Evolutionary conservation across 257 asterid genomes (phyloP), one percentile per base, ranked within the genome.

Genomic region (Primulina eburnea): DNA sequence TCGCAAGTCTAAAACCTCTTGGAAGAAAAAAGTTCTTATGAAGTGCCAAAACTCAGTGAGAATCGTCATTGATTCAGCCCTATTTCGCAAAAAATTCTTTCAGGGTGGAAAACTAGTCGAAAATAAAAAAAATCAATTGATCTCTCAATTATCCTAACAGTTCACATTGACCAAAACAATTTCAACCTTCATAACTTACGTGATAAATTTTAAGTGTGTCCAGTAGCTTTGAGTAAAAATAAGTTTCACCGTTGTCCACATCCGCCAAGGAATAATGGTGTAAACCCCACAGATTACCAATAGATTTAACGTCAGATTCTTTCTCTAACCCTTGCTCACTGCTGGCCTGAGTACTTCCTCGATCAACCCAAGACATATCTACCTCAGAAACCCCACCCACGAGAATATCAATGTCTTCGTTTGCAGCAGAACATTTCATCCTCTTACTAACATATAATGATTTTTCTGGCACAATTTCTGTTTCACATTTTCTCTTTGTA

Each of bases 221-320:
- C 30, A 92, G 87, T 85, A 90, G 81, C 87, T 88, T 90, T 32
- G 93, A 76, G 78, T 85, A 88, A 72, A 88, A 90, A 76, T 65
- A 79, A 38, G 89, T 68, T 65, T 92, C 93, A 77, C 68, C 80
- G 60, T 86, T 92, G 73, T 78, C 64, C 32, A 76, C 60, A 64
- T 72, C 77, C 56, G 26, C 70, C 57, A 62, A 62, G 65, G 85
- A 75, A 78, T 79, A 73, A 57, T 57, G 68, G 32, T 52, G 71
- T 73, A 78, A 75, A 69, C 86, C 81, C 97, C 96, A 88, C 56
- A 86, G 78, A 78, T 82, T 88, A 60, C 71, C 63, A 71, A 88
- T 71, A 78, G 70, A 71, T 69, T 83, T 81, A 50, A 68, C 30
- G 62, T 71, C 82, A 35, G 77, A 67, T 68, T 60, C 84, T 61